Evolutionary conservation across 1,139 yeast genomes (phyloP), one percentile per base, ranked within the genome.

Genomic region (Nakaseomyces uthaithaninus): DNA sequence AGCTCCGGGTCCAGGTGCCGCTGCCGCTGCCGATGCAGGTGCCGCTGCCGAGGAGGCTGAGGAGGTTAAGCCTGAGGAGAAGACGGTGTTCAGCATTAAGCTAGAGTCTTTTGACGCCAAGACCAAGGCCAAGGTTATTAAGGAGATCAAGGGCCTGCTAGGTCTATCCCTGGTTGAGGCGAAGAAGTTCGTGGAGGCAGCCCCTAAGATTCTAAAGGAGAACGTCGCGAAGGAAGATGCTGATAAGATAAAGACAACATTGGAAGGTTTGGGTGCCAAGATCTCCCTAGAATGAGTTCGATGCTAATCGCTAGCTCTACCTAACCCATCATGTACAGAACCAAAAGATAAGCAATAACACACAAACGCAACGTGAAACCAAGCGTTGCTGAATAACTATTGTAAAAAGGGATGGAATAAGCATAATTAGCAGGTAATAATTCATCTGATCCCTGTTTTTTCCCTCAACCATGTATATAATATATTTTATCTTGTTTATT

Each of bases 251-350:
- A 91, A 91, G 74, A 74, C 84, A 50, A 79, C 95, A 47, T 74
- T 93, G 62, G 98, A 91, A 70, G 94, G 80, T 44, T 76, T 87
- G 57, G 98, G 98, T 62, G 98, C 95, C 52, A 91, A 91, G 75
- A 74, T 91, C 57, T 57, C 76, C 45, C 72, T 91, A 65, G 98
- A 91, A 71, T 91, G 78, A 68, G 20, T 22, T 19, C 33, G n/a
- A n/a, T n/a, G n/a, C n/a, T n/a, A n/a, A n/a, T n/a, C n/a, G n/a
- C n/a, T n/a, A n/a, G n/a, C n/a, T n/a, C n/a, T n/a, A n/a, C n/a
- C n/a, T n/a, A n/a, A n/a, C n/a, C n/a, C n/a, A n/a, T n/a, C n/a
- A n/a, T n/a, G n/a, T n/a, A n/a, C n/a, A n/a, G n/a, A n/a, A n/a
- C n/a, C n/a, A n/a, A n/a, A n/a, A n/a, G n/a, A n/a, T n/a, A n/a